Evolutionary conservation across 345 rosid species (phyloP).

Genomic region (Salix brachista): DNA sequence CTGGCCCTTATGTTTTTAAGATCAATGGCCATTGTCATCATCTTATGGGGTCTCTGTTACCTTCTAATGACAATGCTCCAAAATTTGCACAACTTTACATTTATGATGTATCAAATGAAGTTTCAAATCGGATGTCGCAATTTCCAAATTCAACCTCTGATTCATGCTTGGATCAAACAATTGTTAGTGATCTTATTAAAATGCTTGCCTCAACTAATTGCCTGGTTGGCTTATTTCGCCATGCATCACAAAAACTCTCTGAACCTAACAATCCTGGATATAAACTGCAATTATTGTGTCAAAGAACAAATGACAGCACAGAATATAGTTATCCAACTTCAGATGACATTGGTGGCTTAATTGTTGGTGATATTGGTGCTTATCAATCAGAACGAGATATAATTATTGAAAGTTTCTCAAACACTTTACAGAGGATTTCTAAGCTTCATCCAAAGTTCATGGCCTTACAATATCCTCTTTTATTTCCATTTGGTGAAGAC

Average conservation of each 20-base stretch:
- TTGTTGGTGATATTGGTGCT: neutral
- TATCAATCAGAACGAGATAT: neutral
- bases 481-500: neutral
- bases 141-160: neutral
- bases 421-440: neutral
- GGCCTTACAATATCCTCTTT: neutral
- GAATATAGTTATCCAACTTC: neutral
- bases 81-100: constrained; percentile 2
- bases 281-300: neutral
- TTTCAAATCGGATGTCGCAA: neutral
- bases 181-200: neutral
- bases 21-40: neutral
- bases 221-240: neutral
- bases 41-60: neutral
- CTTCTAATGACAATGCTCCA: rapidly evolving
- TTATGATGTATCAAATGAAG: neutral
- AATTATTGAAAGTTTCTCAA: neutral
- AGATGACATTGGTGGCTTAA: neutral
- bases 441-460: neutral
- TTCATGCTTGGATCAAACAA: neutral
- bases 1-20: neutral
- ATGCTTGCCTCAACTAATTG: neutral
- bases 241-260: neutral
- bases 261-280: neutral
- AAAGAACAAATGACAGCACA: neutral